Evolutionary conservation across 768 basidiomycete species (phyloP), one percentile per base, ranked within the genome.

Genomic region (Tylopilus intermedius): DNA sequence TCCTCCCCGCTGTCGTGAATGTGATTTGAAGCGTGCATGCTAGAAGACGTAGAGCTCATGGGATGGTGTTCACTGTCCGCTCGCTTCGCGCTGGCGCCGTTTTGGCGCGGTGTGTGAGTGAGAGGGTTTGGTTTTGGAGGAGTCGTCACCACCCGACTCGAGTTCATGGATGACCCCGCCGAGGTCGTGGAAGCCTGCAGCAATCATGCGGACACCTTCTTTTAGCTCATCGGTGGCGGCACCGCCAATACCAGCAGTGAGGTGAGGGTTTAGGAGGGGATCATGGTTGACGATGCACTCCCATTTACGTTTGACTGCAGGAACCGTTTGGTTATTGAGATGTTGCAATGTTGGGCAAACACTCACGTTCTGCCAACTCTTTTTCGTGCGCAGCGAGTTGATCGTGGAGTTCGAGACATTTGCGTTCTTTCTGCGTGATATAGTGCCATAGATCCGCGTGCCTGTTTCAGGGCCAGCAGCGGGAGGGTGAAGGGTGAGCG

Each of bases 361-460:
- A 69, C 80, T 51, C 64, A 84, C 83, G 70, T 64, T 86, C 79
- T 0, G 78, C 64, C 3, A 92, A 75, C 62, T 91, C 90, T 2
- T 76, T 76, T 70, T 93, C 90, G 58, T 91, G 87, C 13, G 70
- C 62, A 8, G 77, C 76, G 2, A 93, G 80, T 58, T 89, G 88
- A 5, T 84, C 80, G 15, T 88, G 82, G 41, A 92, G 74, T 52
- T 93, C 90, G 38, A 92, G 78, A 59, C 88, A 90, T 65, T 83
- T 86, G 0, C 86, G 80, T 65, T 92, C 90, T 58, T 92, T 91
- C 69, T 90, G 88, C 0, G 90, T 90, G 47, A 93, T 93, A 54
- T 86, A 85, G 29, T 79, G 85, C n/a, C 92, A 72, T 2, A 93
- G 71, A 50, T 91, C 89, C 6, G 84, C 81, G 60, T 93, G 88